Percentiles rank a stretch among this genome's conserved stretches.
Evolutionary conservation across 306 rosid species (phyloP).

Genomic region (Macrotyloma uniflorum): DNA sequence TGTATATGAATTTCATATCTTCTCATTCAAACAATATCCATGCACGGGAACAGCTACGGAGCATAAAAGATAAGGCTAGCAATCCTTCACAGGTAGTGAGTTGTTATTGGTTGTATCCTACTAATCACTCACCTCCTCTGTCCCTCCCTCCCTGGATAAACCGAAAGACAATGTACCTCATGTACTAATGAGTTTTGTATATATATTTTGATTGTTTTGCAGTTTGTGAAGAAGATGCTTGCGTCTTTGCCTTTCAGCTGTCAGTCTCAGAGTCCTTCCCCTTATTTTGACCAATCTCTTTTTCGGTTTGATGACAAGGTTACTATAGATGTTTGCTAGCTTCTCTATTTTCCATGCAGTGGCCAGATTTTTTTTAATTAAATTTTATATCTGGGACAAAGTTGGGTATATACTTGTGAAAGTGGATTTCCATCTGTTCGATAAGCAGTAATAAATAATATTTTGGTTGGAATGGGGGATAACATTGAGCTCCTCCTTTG

Average conservation of each 20-base stretch:
- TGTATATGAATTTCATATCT: slow-evolving; percentile 78
- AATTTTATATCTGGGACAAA: neutral
- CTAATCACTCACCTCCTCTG: neutral
- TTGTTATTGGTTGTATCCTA: slow-evolving; percentile 28
- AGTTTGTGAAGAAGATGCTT: slow-evolving; percentile 98
- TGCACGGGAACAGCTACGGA: slow-evolving; percentile 74
- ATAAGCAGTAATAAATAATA: neutral
- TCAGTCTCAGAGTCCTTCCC: slow-evolving; percentile 97
- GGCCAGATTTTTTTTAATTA: neutral
- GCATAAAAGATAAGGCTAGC: slow-evolving; percentile 72
- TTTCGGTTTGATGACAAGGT: slow-evolving; percentile 98
- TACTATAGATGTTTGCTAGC: slow-evolving; percentile 15
- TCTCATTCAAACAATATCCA: slow-evolving; percentile 86
- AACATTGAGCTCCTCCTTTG: slow-evolving; percentile 10
- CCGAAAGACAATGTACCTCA: neutral
- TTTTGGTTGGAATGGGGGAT: slow-evolving; percentile 3
- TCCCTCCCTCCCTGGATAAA: slow-evolving; percentile 2
- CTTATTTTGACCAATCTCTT: slow-evolving; percentile 92
- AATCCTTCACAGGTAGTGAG: slow-evolving; percentile 69
- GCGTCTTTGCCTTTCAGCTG: slow-evolving; percentile 82
- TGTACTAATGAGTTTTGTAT: slow-evolving; percentile 16
- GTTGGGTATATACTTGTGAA: neutral
- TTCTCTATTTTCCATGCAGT: slow-evolving; percentile 13
- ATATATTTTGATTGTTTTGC: slow-evolving; percentile 41
- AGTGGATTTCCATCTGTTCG: slow-evolving; percentile 8